Base-by-base conservation (phyloP, 2,329 filamentous ascomycete species). In the Hypoxylon sp. region DNA sequence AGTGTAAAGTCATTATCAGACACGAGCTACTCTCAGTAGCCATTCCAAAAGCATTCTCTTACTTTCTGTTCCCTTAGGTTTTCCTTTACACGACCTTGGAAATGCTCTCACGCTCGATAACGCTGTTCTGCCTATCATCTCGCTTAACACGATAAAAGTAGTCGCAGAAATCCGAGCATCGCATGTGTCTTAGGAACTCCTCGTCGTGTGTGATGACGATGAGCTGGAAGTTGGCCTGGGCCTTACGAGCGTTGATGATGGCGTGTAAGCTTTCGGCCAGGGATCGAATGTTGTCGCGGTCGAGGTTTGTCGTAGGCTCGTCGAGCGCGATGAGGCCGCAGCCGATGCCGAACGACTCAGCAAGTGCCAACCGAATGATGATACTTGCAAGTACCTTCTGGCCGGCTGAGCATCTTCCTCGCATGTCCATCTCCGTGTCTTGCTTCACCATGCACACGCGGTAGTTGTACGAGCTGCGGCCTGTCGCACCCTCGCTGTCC, bases 121-220 rank as follows among this genome's bases (percentile, higher is more conserved):
- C 88, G 70, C 92, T 97, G 79, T 97, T 95, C 82, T 98, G 94
- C 74, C 88, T 89, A 74, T 92, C 89, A 77, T 97, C 92, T 56
- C 96, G 86, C 68, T 88, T 91, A 10, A 99, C 92, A 3, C 94
- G 89, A 81, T 92, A 98, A 79, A 98, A 99, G 71, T 91, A 90
- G 80, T 98, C 96, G 71, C 92, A 93, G 78, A 97, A 98, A 73
- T 99, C 95, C 24, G 90, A 91, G 79, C 94, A 97, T 73, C 94
- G 91, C 96, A 99, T 99, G 77, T 94, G 90, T 60, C 92, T 88
- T 77, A 99, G 78, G 76, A 99, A 99, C 76, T 97, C 94, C 82
- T 98, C 97, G 81, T 99, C 96, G 84, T 99, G 96, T 3, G 96
- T 99, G 80, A 99, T 99, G 76, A 99, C 93, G 77, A 99, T 96